Percentiles rank a stretch among this genome's conserved stretches.
Conservation (phyloP, 2,329 filamentous ascomycete genomes). For the Monascus ruber region DNA sequence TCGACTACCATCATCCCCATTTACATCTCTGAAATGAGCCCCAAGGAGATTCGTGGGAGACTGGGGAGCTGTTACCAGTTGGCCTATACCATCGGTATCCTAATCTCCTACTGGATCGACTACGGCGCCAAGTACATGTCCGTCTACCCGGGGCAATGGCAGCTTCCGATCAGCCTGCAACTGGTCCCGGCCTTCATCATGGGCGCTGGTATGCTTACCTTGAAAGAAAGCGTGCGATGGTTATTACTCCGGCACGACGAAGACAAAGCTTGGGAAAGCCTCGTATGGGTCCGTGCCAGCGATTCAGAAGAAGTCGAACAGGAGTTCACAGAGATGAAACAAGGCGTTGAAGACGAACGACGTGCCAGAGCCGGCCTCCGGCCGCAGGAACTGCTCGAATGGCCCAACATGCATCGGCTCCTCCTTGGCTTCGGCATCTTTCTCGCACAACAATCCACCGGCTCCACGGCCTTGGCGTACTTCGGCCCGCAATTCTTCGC, state of each 20-base stretch:
- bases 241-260: constrained; percentile 36
- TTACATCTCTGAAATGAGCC: constrained; percentile 35
- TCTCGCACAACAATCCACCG: constrained; percentile 42
- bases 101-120: constrained; percentile 44
- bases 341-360: constrained; percentile 36
- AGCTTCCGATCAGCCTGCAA: constrained; percentile 44
- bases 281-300: constrained; percentile 42
- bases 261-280: constrained; percentile 36
- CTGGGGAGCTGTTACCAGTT: constrained; percentile 43
- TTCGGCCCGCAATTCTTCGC: constrained; percentile 46
- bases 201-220: constrained; percentile 37
- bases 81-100: constrained; percentile 41
- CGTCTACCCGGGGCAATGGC: constrained; percentile 38
- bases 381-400: constrained; percentile 34
- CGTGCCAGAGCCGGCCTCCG: constrained; percentile 35
- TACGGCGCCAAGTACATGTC: constrained; percentile 28
- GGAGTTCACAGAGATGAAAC: constrained; percentile 42
- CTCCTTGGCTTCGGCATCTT: constrained; percentile 38
- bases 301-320: constrained; percentile 22
- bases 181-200: constrained; percentile 38
- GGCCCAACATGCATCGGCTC: constrained; percentile 35
- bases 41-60: constrained; percentile 36
- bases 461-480: constrained; percentile 44
- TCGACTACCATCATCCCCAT: constrained; percentile 35
- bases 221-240: constrained; percentile 42